Conservation (phyloP, 768 basidiomycete species). For the Naematelia encephala region DNA sequence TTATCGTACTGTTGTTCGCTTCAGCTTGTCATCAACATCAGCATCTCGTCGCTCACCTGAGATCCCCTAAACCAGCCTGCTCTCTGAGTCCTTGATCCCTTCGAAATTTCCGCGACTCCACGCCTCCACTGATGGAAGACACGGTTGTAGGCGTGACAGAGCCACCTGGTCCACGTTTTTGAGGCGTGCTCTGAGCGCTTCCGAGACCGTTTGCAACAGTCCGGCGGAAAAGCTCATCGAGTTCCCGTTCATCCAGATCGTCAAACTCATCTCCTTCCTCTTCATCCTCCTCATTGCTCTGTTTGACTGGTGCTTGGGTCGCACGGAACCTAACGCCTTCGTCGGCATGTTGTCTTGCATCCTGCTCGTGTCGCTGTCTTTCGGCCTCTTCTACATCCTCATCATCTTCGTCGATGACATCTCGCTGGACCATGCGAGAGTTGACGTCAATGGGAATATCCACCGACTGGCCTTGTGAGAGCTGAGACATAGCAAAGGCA, state of each 20-base stretch:
- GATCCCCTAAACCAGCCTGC: slow-evolving; percentile 40
- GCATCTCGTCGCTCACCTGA: slow-evolving; percentile 21
- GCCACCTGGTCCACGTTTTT: slow-evolving; percentile 6
- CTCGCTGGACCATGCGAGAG: slow-evolving; percentile 19
- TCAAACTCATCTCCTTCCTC: slow-evolving; percentile 4
- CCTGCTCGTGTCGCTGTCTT: slow-evolving; percentile 21
- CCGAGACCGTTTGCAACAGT: slow-evolving; percentile 23
- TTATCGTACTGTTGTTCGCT: slow-evolving; percentile 24
- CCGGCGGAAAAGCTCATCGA: slow-evolving; percentile 35
- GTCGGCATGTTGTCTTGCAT: slow-evolving; percentile 36
- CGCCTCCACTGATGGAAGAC: slow-evolving; percentile 5
- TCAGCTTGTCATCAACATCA: slow-evolving; percentile 1
- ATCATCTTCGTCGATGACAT: slow-evolving; percentile 46
- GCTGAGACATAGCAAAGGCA: slow-evolving; percentile 33
- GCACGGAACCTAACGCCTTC: slow-evolving; percentile 31
- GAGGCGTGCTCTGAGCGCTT: slow-evolving; percentile 4
- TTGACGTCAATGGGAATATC: slow-evolving; percentile 36
- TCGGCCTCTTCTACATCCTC: slow-evolving; percentile 39
- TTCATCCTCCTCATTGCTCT: slow-evolving; percentile 13
- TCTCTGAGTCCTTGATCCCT: slow-evolving; percentile 32
- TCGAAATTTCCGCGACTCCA: slow-evolving; percentile 13
- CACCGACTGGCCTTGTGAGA: slow-evolving; percentile 17
- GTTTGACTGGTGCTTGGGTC: slow-evolving; percentile 26
- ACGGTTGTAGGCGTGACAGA: slow-evolving; percentile 27
- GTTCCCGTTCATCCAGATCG: slow-evolving; percentile 37